Percentiles rank a stretch among this genome's conserved stretches.
phyloP scores from a whole-genome alignment of 75 land plant genomes.

The Sequoia sempervirens region DNA sequence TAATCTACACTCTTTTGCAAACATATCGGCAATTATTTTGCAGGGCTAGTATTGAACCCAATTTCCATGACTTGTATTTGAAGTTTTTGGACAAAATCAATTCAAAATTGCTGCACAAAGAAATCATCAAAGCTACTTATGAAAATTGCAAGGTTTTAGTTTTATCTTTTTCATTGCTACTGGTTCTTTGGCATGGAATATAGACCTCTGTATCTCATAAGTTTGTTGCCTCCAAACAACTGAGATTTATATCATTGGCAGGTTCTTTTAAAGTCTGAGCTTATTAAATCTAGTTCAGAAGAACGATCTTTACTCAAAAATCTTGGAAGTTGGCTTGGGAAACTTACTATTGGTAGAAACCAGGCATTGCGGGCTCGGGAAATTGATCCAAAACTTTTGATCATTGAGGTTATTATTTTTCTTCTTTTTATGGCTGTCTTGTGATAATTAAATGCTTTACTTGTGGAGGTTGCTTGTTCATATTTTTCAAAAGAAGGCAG shows the following conservation, averaged over 20 bases:
- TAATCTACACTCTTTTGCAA: background rate
- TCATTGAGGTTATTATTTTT: constrained; percentile 59
- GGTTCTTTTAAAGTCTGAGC: constrained; percentile 94
- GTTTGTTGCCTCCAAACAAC: background rate
- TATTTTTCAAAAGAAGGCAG: constrained; percentile 2
- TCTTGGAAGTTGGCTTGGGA: constrained; percentile 99
- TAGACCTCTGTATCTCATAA: background rate
- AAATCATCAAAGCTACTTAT: constrained; percentile 87
- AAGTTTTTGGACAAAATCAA: constrained; percentile 90
- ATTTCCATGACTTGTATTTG: constrained; percentile 90
- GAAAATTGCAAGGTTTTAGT: constrained; percentile 90
- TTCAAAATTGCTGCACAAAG: constrained; percentile 68
- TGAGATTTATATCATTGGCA: constrained; percentile 12
- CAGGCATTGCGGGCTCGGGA: constrained; percentile 85
- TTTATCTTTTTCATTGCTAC: background rate
- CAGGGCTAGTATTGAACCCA: constrained; percentile 99
- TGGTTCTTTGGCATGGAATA: background rate
- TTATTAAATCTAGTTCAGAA: constrained; percentile 96
- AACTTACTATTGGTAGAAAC: constrained; percentile 92
- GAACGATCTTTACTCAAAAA: constrained; percentile 95
- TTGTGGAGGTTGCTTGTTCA: background rate
- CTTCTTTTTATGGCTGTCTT: constrained; percentile 3
- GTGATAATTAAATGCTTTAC: background rate
- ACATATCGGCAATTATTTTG: constrained; percentile 9
- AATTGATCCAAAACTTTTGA: constrained; percentile 87